Conservation (phyloP, 108 stramenopile species). For the Cyclotella kingstonii region DNA sequence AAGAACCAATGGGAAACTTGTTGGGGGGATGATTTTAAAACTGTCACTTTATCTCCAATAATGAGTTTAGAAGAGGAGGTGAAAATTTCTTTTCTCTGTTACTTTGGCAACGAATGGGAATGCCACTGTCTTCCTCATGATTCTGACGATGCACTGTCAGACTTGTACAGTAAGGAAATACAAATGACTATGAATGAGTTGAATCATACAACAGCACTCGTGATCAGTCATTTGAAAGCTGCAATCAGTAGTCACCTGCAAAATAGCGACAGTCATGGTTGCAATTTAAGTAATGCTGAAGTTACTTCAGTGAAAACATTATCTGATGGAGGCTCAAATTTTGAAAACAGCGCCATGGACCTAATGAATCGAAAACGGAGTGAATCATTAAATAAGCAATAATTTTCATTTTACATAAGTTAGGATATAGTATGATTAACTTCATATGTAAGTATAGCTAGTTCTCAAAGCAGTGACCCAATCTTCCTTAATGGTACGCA, state of each 20-base stretch:
- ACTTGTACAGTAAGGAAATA: not conserved
- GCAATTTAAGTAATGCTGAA: no score
- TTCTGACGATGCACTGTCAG: not conserved
- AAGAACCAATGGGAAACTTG: conserved; percentile 11
- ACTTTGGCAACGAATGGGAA: conserved; percentile 13
- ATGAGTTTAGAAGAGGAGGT: not conserved
- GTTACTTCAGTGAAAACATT: no score
- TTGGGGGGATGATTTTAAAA: conserved; percentile 4
- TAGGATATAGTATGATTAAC: not conserved
- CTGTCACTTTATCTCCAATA: conserved; percentile 1
- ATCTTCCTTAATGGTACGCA: not conserved
- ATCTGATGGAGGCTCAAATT: no score
- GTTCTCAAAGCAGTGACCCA: not conserved
- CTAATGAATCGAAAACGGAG: no score
- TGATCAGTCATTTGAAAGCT: not conserved
- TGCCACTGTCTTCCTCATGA: conserved; percentile 5
- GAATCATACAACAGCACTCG: conserved; percentile 2
- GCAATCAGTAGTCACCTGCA: not conserved
- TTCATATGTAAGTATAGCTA: not conserved
- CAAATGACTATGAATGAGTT: not conserved
- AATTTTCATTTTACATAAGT: not conserved
- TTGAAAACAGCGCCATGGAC: no score
- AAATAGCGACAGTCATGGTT: not conserved
- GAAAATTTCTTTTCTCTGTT: conserved; percentile 3
- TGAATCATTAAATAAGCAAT: not conserved